These are phyloP conservation scores for Cercospora janseana DNA, from an alignment of 2,329 filamentous ascomycete species.

Conservation along the genomic window DNA sequence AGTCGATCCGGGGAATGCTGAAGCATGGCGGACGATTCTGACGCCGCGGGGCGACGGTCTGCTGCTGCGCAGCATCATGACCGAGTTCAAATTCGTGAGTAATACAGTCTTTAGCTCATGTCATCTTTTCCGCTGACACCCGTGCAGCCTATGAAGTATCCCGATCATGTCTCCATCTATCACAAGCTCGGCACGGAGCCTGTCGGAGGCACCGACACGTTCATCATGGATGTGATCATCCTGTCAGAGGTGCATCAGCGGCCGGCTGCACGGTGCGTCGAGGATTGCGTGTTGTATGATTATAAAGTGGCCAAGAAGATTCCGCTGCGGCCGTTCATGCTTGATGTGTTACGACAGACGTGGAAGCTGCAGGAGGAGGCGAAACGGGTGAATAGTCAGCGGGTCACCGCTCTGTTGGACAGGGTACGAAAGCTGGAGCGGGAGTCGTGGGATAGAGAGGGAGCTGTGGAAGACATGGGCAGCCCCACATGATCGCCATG, in stretches of 20 bases:
- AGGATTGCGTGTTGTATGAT: conserved; percentile 80
- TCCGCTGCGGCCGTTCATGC: conserved; percentile 59
- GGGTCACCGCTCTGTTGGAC: conserved; percentile 58
- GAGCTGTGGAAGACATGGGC: conserved; percentile 59
- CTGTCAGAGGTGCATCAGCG: conserved; percentile 73
- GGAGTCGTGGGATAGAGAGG: conserved; percentile 69
- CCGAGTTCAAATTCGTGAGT: conserved; percentile 80
- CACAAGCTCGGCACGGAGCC: conserved; percentile 68
- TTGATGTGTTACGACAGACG: conserved; percentile 58
- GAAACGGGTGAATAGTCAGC: conserved; percentile 51
- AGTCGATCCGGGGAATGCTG: conserved; percentile 59
- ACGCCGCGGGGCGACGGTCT: conserved; percentile 66
- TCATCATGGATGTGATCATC: conserved; percentile 63
- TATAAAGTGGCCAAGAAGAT: conserved; percentile 60
- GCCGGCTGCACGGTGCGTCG: conserved; percentile 68
- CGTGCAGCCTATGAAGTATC: conserved; percentile 72
- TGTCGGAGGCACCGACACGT: conserved; percentile 49
- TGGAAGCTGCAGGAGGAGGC: conserved; percentile 63
- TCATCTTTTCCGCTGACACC: conserved; percentile 16
- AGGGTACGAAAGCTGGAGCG: conserved; percentile 64
- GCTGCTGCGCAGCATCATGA: conserved; percentile 75
- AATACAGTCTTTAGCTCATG: neutral
- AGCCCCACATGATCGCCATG: conserved; percentile 14
- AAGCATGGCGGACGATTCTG: conserved; percentile 68
- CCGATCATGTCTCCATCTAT: conserved; percentile 78